Evolutionary conservation across 1,284 basidiomycete genomes (phyloP), one percentile per base, ranked within the genome.

Genomic region (Entoloma clypeatum): DNA sequence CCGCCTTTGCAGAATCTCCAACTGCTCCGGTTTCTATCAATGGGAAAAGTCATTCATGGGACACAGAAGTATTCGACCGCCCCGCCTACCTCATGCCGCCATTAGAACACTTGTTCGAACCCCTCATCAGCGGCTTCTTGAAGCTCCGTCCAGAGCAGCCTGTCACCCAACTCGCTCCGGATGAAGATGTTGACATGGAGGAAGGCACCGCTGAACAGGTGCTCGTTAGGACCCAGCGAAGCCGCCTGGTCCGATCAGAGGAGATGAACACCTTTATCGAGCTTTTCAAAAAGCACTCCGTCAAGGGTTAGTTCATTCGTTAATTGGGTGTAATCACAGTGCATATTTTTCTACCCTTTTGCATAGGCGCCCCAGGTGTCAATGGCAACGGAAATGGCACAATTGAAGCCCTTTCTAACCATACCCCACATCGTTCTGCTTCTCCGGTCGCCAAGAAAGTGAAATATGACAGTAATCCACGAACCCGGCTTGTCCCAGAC

Each of bases 1-100:
- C 82, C 27, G 78, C 78, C 8, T 73, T 87, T 47, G 50, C 64
- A 10, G 64, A 67, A 25, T 47, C 45, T 6, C 41, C 56, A 17
- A 39, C 50, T 11, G 36, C 52, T 19, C 50, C 58, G 7, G 43
- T 50, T 14, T 41, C 56, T 27, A 41, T 49, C 23, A 35, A 41
- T 16, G 47, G 44, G 10, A 36, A 52, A 28, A 45, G 54, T 23
- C 52, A 63, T 41, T 54, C 61, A 26, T 65, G 65, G 68, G 65
- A 56, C 2, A 54, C 64, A n/a, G 65, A 67, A 42, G 64, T 84
- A 31, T 87, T 92, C 55, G 77, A 84, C 47, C 77, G 74, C 3
- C 85, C 92, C 4, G 77, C 86, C 21, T 86, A 93, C 64, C 74
- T 91, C 35, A 73, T 90, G 53, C 91, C 92, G 10, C 80, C 91